A percentile compares a stretch with the other conserved stretches of the same genome.
phyloP scores from a whole-genome alignment of 2,329 filamentous ascomycete genomes.

The Scedosporium apiospermum region DNA sequence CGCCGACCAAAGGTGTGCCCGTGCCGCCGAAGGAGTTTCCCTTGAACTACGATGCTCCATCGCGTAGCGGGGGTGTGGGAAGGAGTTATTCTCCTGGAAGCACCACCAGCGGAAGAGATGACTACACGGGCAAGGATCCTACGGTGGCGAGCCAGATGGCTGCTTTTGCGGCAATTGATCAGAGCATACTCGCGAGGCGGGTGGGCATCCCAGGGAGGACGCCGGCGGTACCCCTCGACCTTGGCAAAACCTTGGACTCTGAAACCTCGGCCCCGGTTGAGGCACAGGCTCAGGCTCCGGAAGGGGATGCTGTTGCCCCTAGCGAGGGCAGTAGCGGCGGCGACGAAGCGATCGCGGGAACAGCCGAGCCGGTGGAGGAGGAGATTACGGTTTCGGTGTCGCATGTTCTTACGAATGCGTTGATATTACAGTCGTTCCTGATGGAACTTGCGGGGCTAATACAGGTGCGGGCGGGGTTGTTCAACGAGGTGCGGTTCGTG shows the following conservation, averaged over 20 bases:
- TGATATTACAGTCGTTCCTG: slow-evolving; percentile 71
- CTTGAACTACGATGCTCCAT: slow-evolving; percentile 24
- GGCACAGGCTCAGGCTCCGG: slow-evolving; percentile 12
- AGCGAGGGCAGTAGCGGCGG: slow-evolving; percentile 3
- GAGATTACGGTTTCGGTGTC: slow-evolving; percentile 55
- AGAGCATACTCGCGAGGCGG: slow-evolving; percentile 47
- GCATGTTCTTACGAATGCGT: slow-evolving; percentile 69
- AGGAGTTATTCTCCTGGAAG: slow-evolving; percentile 31
- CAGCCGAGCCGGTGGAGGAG: not conserved
- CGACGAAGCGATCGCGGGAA: not conserved
- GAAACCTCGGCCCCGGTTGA: slow-evolving; percentile 14
- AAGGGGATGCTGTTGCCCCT: slow-evolving; percentile 7
- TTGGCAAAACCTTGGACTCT: slow-evolving; percentile 11
- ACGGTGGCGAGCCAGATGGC: slow-evolving; percentile 40
- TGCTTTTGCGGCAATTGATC: slow-evolving; percentile 55
- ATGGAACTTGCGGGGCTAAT: slow-evolving; percentile 67
- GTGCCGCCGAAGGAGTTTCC: slow-evolving; percentile 34
- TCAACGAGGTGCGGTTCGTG: slow-evolving; percentile 63
- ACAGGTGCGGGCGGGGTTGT: slow-evolving; percentile 64
- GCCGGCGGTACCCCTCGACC: slow-evolving; percentile 38
- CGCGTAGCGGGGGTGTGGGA: slow-evolving; percentile 15
- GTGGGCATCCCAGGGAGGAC: slow-evolving; percentile 37
- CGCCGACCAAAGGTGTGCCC: slow-evolving; percentile 13
- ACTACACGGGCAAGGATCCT: not conserved
- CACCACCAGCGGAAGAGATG: slow-evolving; percentile 18